Conservation (phyloP, 257 asterid species). For the Eustoma russellianum region DNA sequence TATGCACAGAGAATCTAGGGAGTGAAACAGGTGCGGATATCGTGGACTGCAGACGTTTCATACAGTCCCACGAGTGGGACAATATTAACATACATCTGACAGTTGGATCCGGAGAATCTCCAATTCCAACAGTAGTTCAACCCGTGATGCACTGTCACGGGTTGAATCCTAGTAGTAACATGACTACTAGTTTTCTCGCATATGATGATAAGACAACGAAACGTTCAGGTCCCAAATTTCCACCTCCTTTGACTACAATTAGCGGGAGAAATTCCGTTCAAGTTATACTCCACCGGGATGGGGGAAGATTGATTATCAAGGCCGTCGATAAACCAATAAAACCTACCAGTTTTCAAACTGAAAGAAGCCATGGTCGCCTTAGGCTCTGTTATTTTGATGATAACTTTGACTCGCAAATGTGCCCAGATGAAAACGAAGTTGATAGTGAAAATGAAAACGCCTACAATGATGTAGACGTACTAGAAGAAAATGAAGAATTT, state of each 20-base stretch:
- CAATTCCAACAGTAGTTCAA: too few species aligned
- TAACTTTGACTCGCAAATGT: slow-evolving; percentile 9
- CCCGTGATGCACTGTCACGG: too few species aligned
- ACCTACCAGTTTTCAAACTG: slow-evolving; percentile 47
- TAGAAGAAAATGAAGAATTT: slow-evolving; percentile 3
- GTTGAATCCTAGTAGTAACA: too few species aligned
- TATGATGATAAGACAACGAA: background rate
- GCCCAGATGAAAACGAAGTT: slow-evolving; percentile 3
- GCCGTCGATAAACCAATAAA: slow-evolving; percentile 51
- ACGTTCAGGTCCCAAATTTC: slow-evolving; percentile 25
- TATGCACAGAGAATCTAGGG: slow-evolving; percentile 80
- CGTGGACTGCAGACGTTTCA: slow-evolving; percentile 22
- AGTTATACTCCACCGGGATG: slow-evolving; percentile 48
- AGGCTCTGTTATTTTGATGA: slow-evolving; percentile 28
- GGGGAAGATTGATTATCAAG: slow-evolving; percentile 57
- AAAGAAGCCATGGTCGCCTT: slow-evolving; percentile 71
- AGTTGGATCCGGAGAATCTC: too few species aligned
- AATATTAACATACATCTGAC: too few species aligned
- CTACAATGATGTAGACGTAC: slow-evolving; percentile 11
- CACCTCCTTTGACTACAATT: slow-evolving; percentile 86
- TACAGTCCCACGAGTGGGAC: too few species aligned
- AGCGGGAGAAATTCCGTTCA: slow-evolving; percentile 46
- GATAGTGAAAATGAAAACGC: slow-evolving; percentile 12
- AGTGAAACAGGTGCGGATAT: slow-evolving; percentile 68
- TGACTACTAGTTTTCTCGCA: too few species aligned